Percentiles rank a stretch among this genome's conserved stretches.
phyloP scores from a whole-genome alignment of 352 stramenopile species.

The Pilasporangium apinafurcum region DNA sequence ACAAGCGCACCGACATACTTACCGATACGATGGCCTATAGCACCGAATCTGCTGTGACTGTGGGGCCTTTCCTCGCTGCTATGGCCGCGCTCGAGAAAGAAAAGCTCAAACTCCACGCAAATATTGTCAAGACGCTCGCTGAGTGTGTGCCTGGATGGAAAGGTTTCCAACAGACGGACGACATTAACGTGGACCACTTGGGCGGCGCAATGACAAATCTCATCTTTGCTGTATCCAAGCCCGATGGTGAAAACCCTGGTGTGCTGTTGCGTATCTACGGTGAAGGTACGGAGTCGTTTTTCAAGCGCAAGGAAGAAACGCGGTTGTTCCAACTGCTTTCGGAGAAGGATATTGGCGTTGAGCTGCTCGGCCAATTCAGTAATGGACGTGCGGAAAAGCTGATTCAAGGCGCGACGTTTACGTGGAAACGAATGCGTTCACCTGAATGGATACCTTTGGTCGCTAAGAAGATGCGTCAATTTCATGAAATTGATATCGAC shows the following conservation, averaged over 20 bases:
- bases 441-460: conserved; percentile 38
- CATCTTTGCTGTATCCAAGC: conserved; percentile 77
- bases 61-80: conserved; percentile 47
- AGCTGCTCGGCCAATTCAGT: conserved; percentile 67
- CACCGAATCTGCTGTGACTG: conserved; percentile 33
- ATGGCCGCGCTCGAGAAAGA: conserved; percentile 51
- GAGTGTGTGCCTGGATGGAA: conserved; percentile 55
- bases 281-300: conserved; percentile 78
- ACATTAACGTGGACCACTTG: conserved; percentile 58
- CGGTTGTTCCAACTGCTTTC: conserved; percentile 70
- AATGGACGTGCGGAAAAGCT: conserved; percentile 76
- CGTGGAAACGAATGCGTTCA: conserved; percentile 63
- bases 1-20: not conserved
- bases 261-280: conserved; percentile 80
- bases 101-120: conserved; percentile 64
- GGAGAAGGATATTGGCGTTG: conserved; percentile 58
- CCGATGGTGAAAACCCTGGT: conserved; percentile 44
- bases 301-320: conserved; percentile 72
- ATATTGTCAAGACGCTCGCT: conserved; percentile 47
- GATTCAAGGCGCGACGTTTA: conserved; percentile 64
- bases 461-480: conserved; percentile 55
- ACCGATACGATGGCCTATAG: conserved; percentile 13
- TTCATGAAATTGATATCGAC: conserved; percentile 68
- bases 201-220: conserved; percentile 84
- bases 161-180: conserved; percentile 38